These are phyloP conservation scores for Magnaporthiopsis poae DNA, from an alignment of 2,329 filamentous ascomycete species.

Conservation along the genomic window DNA sequence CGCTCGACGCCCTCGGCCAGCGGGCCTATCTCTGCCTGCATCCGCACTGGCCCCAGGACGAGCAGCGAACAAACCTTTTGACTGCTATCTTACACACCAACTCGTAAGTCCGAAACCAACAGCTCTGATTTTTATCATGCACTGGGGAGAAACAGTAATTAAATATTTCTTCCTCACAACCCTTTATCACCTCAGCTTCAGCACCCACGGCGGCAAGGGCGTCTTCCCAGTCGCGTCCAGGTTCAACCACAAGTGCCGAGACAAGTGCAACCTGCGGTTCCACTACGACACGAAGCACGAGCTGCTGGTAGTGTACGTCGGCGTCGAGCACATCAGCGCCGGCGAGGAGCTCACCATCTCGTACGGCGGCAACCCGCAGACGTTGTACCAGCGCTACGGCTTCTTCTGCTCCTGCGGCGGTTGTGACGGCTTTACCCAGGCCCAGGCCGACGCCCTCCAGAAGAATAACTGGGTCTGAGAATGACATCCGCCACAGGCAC, in stretches of 20 bases:
- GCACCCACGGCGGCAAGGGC: slow-evolving; percentile 18
- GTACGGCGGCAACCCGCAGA: slow-evolving; percentile 15
- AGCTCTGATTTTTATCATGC: not conserved
- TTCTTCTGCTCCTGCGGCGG: slow-evolving; percentile 16
- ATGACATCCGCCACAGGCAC: too few relatives aligned
- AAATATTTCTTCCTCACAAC: too few relatives aligned
- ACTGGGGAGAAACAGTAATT: too few relatives aligned
- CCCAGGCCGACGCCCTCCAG: slow-evolving; percentile 7
- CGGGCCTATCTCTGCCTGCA: slow-evolving; percentile 29
- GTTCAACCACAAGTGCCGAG: slow-evolving; percentile 49
- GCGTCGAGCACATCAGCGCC: slow-evolving; percentile 5
- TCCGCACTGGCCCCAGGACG: slow-evolving; percentile 13
- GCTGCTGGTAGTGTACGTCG: slow-evolving; percentile 32
- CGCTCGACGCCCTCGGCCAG: slow-evolving; percentile 22
- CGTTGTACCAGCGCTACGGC: slow-evolving; percentile 15
- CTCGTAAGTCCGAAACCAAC: slow-evolving; percentile 26
- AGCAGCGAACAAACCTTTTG: slow-evolving; percentile 17
- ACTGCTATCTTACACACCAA: slow-evolving; percentile 36
- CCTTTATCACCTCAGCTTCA: slow-evolving; percentile 15
- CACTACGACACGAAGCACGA: slow-evolving; percentile 24
- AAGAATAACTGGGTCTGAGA: slow-evolving; percentile 6
- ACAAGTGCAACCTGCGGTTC: slow-evolving; percentile 34
- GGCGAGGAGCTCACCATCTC: slow-evolving; percentile 17
- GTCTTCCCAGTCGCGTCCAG: slow-evolving; percentile 43
- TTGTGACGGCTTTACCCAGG: slow-evolving; percentile 11